Base-by-base conservation (phyloP, 2,329 filamentous ascomycete genomes). In the Exophiala aquamarina region DNA sequence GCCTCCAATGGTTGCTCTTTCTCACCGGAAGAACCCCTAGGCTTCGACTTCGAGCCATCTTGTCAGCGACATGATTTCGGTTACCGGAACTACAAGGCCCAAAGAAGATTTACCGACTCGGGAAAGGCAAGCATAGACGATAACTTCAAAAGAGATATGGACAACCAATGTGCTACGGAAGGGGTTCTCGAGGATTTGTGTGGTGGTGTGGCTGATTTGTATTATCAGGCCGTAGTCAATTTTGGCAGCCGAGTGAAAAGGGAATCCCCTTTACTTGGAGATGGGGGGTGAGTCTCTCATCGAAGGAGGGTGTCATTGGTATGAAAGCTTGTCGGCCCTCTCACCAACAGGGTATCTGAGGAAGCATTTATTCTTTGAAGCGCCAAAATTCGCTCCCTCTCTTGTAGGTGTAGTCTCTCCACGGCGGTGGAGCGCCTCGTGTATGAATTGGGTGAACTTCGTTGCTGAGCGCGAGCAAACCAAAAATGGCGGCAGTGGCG, bases 21-120 rank as follows among this genome's bases (percentile, higher is more conserved):
- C 2, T 64, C 63, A 5, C 63, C 63, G 0, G 65, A 70, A 19
- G 57, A 61, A 8, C 65, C 63, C 1, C 49, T 61, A 3, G 65
- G 65, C 4, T 67, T 63, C 44, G 44, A 67, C 37, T 68, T 68
- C 51, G 34, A 57, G 17, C 38, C 66, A 0, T 70, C 68, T 10
- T 79, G 76, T 65, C 62, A 75, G 49, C 74, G 78, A 5, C 78
- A 82, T 50, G 78, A 81, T 57, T 81, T 81, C 59, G 77, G 76
- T 1, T 78, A 78, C 59, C 64, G 69, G 14, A 81, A 82, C 63
- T 80, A 71, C 60, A 74, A 75, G 41, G 47, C 42, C 2, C 76
- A 80, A 57, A 61, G 43, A 2, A 70, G 77, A 2, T 78, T 80
- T 60, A 72, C 66, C 3, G 60, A 64, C 5, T 60, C 52, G 5